Conservation (phyloP, 768 basidiomycete genomes). For the Kwoniella sp. region DNA sequence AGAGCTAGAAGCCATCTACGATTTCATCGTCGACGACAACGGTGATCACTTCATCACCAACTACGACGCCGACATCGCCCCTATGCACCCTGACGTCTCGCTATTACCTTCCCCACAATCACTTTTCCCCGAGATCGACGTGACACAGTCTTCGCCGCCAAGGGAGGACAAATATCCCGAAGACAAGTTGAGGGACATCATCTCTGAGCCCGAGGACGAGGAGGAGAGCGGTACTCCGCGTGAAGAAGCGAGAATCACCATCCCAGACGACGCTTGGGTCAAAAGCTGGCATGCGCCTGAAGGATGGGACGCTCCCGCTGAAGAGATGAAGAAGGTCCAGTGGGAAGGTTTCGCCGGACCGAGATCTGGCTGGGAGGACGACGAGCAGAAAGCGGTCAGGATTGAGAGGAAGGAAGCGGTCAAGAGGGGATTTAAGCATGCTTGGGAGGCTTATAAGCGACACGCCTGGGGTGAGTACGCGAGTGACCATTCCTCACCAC, state of each 20-base stretch:
- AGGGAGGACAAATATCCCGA: constrained; percentile 27
- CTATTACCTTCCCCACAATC: constrained; percentile 20
- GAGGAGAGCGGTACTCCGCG: not conserved
- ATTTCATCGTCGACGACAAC: constrained; percentile 20
- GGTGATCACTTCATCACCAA: constrained; percentile 25
- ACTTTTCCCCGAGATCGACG: constrained; percentile 37
- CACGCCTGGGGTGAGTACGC: constrained; percentile 55
- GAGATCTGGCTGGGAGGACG: constrained; percentile 27
- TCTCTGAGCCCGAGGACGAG: constrained; percentile 20
- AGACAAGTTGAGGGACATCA: constrained; percentile 29
- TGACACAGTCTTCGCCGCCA: constrained; percentile 19
- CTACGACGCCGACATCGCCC: constrained; percentile 24
- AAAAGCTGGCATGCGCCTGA: constrained; percentile 28
- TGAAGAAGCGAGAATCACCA: not conserved
- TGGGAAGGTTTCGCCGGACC: constrained; percentile 39
- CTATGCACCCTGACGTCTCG: constrained; percentile 39
- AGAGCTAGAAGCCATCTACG: not conserved
- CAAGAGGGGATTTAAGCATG: constrained; percentile 49
- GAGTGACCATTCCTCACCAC: no score
- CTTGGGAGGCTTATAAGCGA: constrained; percentile 55
- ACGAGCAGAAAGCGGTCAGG: constrained; percentile 31
- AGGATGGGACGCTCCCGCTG: constrained; percentile 31
- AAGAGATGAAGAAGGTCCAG: constrained; percentile 34
- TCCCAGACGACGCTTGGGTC: constrained; percentile 25
- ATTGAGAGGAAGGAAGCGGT: constrained; percentile 52